Evolutionary conservation across 345 rosid species (phyloP), one percentile per base, ranked within the genome.

Genomic region (Eucalyptus curtisii): DNA sequence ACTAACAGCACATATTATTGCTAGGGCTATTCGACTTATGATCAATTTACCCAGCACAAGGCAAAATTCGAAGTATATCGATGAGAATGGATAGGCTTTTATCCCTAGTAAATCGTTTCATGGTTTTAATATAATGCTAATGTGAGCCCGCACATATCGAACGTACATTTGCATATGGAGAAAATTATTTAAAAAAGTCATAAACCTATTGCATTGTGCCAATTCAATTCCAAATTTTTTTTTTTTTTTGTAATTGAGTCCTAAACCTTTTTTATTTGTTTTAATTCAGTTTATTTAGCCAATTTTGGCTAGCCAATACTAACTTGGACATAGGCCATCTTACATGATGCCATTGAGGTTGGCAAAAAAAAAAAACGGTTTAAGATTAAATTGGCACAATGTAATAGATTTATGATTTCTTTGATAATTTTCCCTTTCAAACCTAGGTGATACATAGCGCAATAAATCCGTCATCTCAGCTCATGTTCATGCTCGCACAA

Each of bases 261-360:
- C 1, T 52, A 52, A 52, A 8, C 2, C 5, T 52, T 52, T 52
- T 52, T 4, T 0, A 52, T 52, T 52, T 52, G 3, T 52, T 0
- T 52, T 52, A 52, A 8, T 52, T 52, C 2, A 52, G 0, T 52
- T 4, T 0, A 52, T 52, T 52, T 52, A 52, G 5, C 4, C 25
- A 52, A 52, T 52, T 52, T 52, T 52, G 25, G 10, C 57, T 0
- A 0, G 7, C 0, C 10, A 52, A 52, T 52, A 20, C 57, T 52
- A 0, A 52, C 25, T 52, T 52, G 57, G 10, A 52, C 25, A 8
- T 52, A 0, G 0, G 1, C 10, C 5, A 0, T 52, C 5, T 52
- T 52, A 20, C 10, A 0, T 52, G 57, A 52, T 52, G 25, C 1
- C 10, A 20, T 52, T 52, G 4, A 52, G 25, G 10, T 52, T 52